Conservation (phyloP, 2,329 filamentous ascomycete species). For the Leptographium wingfieldii region DNA sequence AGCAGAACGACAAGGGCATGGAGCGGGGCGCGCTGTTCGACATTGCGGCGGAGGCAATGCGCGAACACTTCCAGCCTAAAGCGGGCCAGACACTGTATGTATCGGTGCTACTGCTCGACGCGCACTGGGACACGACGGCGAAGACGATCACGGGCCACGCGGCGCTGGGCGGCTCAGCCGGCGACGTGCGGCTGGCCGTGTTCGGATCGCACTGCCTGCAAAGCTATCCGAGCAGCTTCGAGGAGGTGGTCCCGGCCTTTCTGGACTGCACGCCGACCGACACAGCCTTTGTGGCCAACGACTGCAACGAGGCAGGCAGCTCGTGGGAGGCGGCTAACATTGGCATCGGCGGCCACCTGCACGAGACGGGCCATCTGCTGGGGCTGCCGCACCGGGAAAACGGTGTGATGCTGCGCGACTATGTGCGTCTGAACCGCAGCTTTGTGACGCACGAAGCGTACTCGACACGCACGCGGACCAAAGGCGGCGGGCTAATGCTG, state of each 20-base stretch:
- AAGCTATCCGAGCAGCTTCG: conserved; percentile 77
- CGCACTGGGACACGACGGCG: conserved; percentile 67
- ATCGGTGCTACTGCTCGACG: conserved; percentile 73
- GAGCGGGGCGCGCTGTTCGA: conserved; percentile 62
- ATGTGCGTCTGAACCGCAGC: conserved; percentile 69
- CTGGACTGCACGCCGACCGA: conserved; percentile 85
- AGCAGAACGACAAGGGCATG: conserved; percentile 59
- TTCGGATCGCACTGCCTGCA: conserved; percentile 90
- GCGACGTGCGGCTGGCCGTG: conserved; percentile 69
- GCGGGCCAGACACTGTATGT: conserved; percentile 80
- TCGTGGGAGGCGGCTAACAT: conserved; percentile 95
- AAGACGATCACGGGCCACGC: conserved; percentile 70
- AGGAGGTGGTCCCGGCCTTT: conserved; percentile 83
- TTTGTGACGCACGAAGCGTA: conserved; percentile 75
- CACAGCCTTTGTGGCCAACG: conserved; percentile 66
- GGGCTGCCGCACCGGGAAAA: conserved; percentile 81
- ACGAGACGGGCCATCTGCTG: conserved; percentile 81
- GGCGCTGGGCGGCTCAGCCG: conserved; percentile 62
- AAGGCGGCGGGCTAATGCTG: conserved; percentile 56
- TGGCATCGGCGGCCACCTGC: conserved; percentile 83
- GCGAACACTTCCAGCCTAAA: conserved; percentile 59
- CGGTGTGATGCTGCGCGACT: conserved; percentile 88
- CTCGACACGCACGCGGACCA: conserved; percentile 74
- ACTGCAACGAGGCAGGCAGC: conserved; percentile 75
- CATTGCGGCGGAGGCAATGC: conserved; percentile 67